Percentiles rank a stretch among this genome's conserved stretches.
Conservation (phyloP, 257 asterid genomes). For the Nicotiana tomentosiformis region DNA sequence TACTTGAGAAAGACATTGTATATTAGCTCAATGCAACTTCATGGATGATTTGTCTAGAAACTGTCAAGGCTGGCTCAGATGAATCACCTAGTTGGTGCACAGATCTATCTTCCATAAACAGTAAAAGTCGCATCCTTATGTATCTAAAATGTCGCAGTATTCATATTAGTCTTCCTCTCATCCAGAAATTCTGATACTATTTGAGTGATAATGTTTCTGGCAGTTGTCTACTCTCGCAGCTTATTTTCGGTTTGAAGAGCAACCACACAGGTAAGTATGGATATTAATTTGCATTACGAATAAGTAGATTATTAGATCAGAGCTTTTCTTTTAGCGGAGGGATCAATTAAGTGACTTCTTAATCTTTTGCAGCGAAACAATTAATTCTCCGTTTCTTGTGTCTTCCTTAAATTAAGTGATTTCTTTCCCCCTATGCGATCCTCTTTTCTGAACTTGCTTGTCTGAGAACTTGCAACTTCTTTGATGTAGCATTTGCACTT, state of each 20-base stretch:
- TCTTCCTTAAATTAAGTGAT: too few relatives aligned
- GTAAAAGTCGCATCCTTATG: not conserved
- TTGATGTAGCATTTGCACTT: too few relatives aligned
- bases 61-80: too few relatives aligned
- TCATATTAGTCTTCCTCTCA: not conserved
- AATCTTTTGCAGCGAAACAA: too few relatives aligned
- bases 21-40: too few relatives aligned
- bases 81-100: too few relatives aligned
- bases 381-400: too few relatives aligned
- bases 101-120: not conserved
- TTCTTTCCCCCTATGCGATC: too few relatives aligned
- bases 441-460: too few relatives aligned
- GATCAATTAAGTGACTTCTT: not conserved
- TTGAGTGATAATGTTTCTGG: not conserved
- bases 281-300: not conserved
- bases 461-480: too few relatives aligned
- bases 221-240: not conserved
- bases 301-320: not conserved
- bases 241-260: not conserved
- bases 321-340: not conserved
- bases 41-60: too few relatives aligned
- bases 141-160: not conserved
- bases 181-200: not conserved
- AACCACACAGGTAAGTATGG: not conserved
- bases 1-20: too few relatives aligned